Conservation (phyloP, 2,329 filamentous ascomycete genomes). For the Alternaria alternata region DNA sequence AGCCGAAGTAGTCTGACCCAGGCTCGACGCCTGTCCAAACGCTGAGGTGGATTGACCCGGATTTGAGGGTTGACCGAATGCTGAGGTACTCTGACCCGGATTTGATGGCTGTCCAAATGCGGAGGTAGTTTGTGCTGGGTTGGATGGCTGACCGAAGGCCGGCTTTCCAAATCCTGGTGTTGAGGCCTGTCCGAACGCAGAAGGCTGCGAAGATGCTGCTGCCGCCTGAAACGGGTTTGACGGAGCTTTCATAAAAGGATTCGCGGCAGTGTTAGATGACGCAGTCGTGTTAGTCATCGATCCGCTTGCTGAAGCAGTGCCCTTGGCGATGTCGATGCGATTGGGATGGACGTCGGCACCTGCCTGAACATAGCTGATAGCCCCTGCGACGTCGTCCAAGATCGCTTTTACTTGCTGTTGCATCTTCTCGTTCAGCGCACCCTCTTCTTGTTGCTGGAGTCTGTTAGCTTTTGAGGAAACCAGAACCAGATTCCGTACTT, state of each 20-base stretch:
- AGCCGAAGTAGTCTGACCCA: slow-evolving; percentile 27
- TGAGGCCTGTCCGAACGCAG: slow-evolving; percentile 49
- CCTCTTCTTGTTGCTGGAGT: slow-evolving; percentile 67
- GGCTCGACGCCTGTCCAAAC: slow-evolving; percentile 7
- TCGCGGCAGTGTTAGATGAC: slow-evolving; percentile 22
- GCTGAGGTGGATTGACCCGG: slow-evolving; percentile 22
- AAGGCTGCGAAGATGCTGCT: slow-evolving; percentile 25
- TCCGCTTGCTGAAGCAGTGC: slow-evolving; percentile 22
- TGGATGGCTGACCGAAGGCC: slow-evolving; percentile 54
- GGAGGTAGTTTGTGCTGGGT: slow-evolving; percentile 25
- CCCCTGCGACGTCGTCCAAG: slow-evolving; percentile 73
- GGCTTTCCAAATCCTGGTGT: slow-evolving; percentile 45
- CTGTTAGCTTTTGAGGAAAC: slow-evolving; percentile 17
- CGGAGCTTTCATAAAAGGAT: slow-evolving; percentile 38
- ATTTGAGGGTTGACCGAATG: slow-evolving; percentile 53
- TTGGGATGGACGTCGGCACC: slow-evolving; percentile 48
- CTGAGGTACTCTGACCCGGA: slow-evolving; percentile 26
- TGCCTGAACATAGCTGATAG: slow-evolving; percentile 55
- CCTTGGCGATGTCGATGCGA: slow-evolving; percentile 42
- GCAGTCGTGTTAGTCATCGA: slow-evolving; percentile 12
- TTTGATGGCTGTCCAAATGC: slow-evolving; percentile 53
- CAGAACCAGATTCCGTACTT: slow-evolving; percentile 32
- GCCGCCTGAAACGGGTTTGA: slow-evolving; percentile 19
- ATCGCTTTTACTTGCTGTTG: slow-evolving; percentile 77
- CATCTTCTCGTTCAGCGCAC: slow-evolving; percentile 66